Base-by-base conservation (phyloP, 2,329 filamentous ascomycete genomes). In the Gyromitra esculenta region DNA sequence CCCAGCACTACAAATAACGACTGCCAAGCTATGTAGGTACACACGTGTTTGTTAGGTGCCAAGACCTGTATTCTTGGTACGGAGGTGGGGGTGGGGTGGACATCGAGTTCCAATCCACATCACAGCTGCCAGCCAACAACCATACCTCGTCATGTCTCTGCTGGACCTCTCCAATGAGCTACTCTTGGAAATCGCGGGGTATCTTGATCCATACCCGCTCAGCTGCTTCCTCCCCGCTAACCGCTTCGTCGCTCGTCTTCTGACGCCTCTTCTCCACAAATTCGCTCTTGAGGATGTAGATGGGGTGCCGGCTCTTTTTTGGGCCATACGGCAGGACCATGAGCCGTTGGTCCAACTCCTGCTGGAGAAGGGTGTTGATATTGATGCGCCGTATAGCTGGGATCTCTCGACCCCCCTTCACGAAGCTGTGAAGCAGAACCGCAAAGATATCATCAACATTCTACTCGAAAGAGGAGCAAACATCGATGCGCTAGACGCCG, bases 211-310 rank as follows among this genome's bases (percentile, higher is more conserved):
- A 52, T 8, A 21, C 1, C 1, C 48, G 4, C 48, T 52, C n/a
- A 52, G 48, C 48, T 15, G n/a, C n/a, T 18, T 52, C 21, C 48
- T 52, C n/a, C 48, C 8, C n/a, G 48, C 48, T 9, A 52, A 52
- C 15, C 48, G 48, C 15, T 52, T 18, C 48, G n/a, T 52, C n/a
- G 48, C 48, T 21, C 8, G 5, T 18, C 4, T 52, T 52, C 48
- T 52, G 48, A 52, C 48, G n/a, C 48, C 48, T 18, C 48, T 52
- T 2, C n/a, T 52, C 21, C 48, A 52, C 48, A 52, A 52, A 52
- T 18, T 52, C 48, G 48, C 48, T 52, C 48, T 52, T 21, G 48
- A 52, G 48, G 48, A 18, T 18, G n/a, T 18, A 6, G n/a, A 52
- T 8, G 48, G 48, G 21, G n/a, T 18, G 48, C 21, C 15, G 6